Evolutionary conservation across 345 rosid species (phyloP), one percentile per base, ranked within the genome.

Genomic region (Acer saccharum): DNA sequence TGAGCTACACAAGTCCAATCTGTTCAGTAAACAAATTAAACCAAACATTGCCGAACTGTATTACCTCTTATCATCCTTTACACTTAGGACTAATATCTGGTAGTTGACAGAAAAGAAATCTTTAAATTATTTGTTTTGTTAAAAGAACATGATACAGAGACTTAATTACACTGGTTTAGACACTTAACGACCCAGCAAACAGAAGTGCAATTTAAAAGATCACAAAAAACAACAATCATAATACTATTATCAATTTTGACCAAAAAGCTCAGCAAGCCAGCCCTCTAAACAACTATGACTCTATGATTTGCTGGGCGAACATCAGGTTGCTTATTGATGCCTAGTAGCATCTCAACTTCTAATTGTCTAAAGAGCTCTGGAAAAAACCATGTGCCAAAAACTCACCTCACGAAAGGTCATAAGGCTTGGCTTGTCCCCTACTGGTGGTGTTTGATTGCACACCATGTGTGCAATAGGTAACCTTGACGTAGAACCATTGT

Each of bases 391-490:
- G 52, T 13, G 46, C 50, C 72, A 23, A 54, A 60, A 75, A 52
- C 78, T 80, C 80, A 94, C 98, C 96, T 94, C 98, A n/a, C 87
- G 86, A 80, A 94, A 93, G 73, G 97, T 94, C 98, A 94, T 93
- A 52, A 94, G 94, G 82, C 98, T 94, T 58, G 98, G 98, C 82
- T 91, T 94, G 82, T 81, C 86, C 68, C 98, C 97, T 11, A 94
- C 92, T 39, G 97, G 98, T 29, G 98, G 98, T 78, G 93, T 91
- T 84, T 93, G 98, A 85, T 94, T 94, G 86, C 98, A 94, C 60
- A 93, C 98, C 97, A 94, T 91, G 84, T 93, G 97, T 18, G 98
- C 98, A 78, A 94, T 82, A 69, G 93, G 95, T 65, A 91, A 88
- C 87, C 95, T 88, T 1, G 87, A 72, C 3, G 79, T 18, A 63